Evolutionary conservation across 139 green algal genomes (phyloP).

Genomic region (Trebouxia sp.): DNA sequence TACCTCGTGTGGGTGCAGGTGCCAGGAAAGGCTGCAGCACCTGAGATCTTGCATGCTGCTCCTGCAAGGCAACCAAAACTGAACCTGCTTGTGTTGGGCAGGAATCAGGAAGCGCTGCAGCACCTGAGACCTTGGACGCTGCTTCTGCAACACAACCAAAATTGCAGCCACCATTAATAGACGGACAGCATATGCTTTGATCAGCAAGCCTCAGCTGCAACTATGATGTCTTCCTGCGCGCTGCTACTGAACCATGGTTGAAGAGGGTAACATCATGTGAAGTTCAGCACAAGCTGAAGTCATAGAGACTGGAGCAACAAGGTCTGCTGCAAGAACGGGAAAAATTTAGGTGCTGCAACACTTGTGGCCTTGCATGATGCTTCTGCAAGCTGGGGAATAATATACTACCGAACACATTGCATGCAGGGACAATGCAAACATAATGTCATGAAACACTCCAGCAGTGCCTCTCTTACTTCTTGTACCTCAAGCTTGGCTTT

Average conservation of each 20-base stretch:
- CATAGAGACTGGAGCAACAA: too few species aligned
- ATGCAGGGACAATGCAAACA: too few species aligned
- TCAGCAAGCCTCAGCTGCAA: neutral
- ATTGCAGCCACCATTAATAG: too few species aligned
- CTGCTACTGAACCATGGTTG: too few species aligned
- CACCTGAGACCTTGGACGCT: neutral
- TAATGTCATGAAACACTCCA: too few species aligned
- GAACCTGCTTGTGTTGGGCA: neutral
- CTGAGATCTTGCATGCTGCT: conserved; percentile 39
- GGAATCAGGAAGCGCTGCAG: neutral
- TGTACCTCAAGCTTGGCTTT: neutral
- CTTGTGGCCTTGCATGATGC: too few species aligned
- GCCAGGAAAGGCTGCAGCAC: conserved; percentile 63
- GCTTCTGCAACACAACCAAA: neutral
- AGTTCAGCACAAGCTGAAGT: too few species aligned
- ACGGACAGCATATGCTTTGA: neutral
- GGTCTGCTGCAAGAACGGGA: too few species aligned
- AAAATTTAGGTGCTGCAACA: too few species aligned
- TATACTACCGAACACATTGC: too few species aligned
- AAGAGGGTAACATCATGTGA: too few species aligned
- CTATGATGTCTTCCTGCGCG: neutral
- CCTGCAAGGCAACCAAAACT: conserved; percentile 17
- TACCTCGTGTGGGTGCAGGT: conserved; percentile 50
- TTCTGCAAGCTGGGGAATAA: too few species aligned
- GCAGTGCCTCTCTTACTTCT: neutral